phyloP scores from a whole-genome alignment of 2,329 filamentous ascomycete species.

The Helicocarpus griseus region DNA sequence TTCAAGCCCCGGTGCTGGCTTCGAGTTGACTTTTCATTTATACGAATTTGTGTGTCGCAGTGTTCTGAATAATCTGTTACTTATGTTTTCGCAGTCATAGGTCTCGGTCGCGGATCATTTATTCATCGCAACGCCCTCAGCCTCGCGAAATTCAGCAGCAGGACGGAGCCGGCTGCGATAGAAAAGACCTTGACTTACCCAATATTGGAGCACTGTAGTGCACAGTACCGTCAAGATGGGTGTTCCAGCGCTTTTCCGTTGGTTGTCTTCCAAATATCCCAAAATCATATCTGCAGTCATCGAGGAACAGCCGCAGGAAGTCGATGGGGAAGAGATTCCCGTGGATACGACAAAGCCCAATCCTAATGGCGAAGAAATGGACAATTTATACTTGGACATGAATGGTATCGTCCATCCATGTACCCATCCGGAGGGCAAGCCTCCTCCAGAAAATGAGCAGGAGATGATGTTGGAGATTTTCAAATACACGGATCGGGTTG shows the following conservation, averaged over 20 bases:
- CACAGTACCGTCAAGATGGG: conserved; percentile 52
- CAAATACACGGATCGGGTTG: conserved; percentile 94
- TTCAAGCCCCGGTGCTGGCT: neutral
- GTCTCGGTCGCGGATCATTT: neutral
- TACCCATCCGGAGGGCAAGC: conserved; percentile 89
- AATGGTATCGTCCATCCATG: conserved; percentile 99
- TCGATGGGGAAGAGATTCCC: conserved; percentile 77
- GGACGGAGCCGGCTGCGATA: neutral
- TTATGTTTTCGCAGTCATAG: neutral
- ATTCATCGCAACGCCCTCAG: neutral
- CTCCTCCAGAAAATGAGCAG: conserved; percentile 84
- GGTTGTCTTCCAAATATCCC: conserved; percentile 93
- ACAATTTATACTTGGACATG: conserved; percentile 98
- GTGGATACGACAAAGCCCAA: conserved; percentile 78
- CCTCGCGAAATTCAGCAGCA: neutral
- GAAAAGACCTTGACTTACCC: neutral
- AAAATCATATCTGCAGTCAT: conserved; percentile 91
- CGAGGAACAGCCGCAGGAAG: conserved; percentile 70
- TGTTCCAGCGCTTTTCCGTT: conserved; percentile 91
- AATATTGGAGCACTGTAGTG: neutral
- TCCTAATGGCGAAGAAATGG: conserved; percentile 94
- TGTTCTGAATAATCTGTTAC: neutral
- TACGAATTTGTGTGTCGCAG: neutral
- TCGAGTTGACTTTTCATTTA: neutral
- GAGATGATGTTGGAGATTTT: conserved; percentile 99